Conservation (phyloP, 345 rosid genomes). For the Citrus australasica region DNA sequence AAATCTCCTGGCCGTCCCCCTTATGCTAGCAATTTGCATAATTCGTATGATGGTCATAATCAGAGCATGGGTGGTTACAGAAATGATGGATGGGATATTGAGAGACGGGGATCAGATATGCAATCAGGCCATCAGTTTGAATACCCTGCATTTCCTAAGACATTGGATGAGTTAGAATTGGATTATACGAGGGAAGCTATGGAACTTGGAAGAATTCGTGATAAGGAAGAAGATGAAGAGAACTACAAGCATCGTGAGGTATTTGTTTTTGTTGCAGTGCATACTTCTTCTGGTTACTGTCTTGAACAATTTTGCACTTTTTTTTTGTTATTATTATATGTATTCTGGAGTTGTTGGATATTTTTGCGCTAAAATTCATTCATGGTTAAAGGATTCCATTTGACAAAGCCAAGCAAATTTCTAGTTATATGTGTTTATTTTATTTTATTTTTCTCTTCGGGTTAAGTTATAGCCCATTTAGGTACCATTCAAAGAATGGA, state of each 20-base stretch:
- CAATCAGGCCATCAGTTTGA: slow-evolving; percentile 70
- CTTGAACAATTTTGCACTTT: neutral
- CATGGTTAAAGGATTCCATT: neutral
- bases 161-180: slow-evolving; percentile 77
- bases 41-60: slow-evolving; percentile 68
- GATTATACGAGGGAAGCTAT: slow-evolving; percentile 72
- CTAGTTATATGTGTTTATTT: neutral
- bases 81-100: slow-evolving; percentile 71
- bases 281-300: slow-evolving; percentile 9
- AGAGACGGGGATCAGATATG: slow-evolving; percentile 60
- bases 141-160: slow-evolving; percentile 54
- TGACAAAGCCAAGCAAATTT: neutral
- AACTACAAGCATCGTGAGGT: slow-evolving; percentile 96
- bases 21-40: slow-evolving; percentile 64
- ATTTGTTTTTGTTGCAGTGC: slow-evolving; percentile 29
- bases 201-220: slow-evolving; percentile 72
- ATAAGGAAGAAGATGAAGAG: slow-evolving; percentile 94
- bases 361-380: neutral
- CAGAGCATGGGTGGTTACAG: slow-evolving; percentile 58
- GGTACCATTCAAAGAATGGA: neutral
- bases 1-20: slow-evolving; percentile 77
- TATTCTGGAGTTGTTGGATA: neutral
- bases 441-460: neutral
- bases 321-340: neutral
- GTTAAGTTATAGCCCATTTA: neutral